Evolutionary conservation across 345 rosid genomes (phyloP).

Genomic region (Gossypium rotundifolium): DNA sequence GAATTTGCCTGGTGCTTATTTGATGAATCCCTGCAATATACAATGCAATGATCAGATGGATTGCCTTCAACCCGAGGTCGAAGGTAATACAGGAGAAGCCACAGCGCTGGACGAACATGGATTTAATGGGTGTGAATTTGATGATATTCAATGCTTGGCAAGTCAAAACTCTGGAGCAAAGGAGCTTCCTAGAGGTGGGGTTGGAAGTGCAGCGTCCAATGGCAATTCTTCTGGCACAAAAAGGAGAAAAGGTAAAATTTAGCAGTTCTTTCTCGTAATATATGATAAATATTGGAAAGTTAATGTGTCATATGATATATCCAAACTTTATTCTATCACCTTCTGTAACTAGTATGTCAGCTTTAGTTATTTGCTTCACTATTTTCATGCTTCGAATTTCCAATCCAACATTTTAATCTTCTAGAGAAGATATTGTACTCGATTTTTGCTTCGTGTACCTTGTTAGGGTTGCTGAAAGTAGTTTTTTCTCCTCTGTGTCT

Average conservation of each 20-base stretch:
- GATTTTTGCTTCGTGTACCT: neutral
- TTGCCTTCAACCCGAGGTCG: constrained; percentile 56
- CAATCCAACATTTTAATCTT: neutral
- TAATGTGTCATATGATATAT: neutral
- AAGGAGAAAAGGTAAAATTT: constrained; percentile 67
- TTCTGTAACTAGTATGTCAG: neutral
- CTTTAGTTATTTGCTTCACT: neutral
- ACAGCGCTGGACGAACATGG: constrained; percentile 37
- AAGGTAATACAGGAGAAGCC: constrained; percentile 49
- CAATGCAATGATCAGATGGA: constrained; percentile 66
- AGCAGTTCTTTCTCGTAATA: neutral
- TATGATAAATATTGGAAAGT: neutral
- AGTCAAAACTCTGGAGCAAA: constrained; percentile 45
- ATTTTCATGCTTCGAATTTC: neutral
- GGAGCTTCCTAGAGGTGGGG: constrained; percentile 45
- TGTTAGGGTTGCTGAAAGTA: neutral
- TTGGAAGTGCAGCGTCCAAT: constrained; percentile 31
- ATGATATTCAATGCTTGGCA: constrained; percentile 50
- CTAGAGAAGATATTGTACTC: neutral
- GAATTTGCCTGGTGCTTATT: constrained; percentile 37
- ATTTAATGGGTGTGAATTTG: constrained; percentile 58
- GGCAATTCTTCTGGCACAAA: constrained; percentile 38
- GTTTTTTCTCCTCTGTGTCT: neutral
- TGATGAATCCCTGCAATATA: constrained; percentile 79
- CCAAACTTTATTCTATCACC: neutral